phyloP scores from a whole-genome alignment of 1,139 yeast species.

The Geotrichum bryndzae region DNA sequence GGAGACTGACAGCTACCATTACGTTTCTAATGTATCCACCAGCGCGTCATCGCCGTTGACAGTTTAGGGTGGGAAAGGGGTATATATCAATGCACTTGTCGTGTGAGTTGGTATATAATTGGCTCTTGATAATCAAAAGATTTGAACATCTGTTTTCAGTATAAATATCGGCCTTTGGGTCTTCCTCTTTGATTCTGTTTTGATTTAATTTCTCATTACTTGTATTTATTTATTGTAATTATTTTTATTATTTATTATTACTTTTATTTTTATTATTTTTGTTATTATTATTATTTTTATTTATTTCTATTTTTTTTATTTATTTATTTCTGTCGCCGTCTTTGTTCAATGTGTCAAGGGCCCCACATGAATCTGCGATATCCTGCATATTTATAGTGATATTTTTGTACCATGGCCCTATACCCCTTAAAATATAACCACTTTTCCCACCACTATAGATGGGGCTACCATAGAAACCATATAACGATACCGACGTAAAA shows the following conservation, averaged over 20 bases:
- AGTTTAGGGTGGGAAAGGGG: too few relatives aligned
- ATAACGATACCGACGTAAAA: neutral
- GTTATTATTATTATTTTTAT: too few relatives aligned
- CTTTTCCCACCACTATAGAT: neutral
- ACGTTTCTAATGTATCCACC: too few relatives aligned
- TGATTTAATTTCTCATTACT: neutral
- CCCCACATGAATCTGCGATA: neutral
- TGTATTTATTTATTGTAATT: neutral
- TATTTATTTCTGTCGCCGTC: neutral
- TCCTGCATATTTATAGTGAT: neutral
- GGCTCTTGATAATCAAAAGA: too few relatives aligned
- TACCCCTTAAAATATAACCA: neutral
- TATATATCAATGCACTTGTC: too few relatives aligned
- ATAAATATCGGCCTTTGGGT: neutral
- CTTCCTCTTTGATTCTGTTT: neutral
- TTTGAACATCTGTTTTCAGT: neutral
- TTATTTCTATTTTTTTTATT: too few relatives aligned
- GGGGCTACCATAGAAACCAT: neutral
- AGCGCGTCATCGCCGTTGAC: too few relatives aligned
- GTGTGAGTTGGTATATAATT: too few relatives aligned
- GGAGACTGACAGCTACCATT: too few relatives aligned
- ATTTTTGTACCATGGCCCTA: neutral
- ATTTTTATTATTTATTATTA: too few relatives aligned
- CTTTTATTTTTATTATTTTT: too few relatives aligned
- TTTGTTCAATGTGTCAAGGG: neutral